Evolutionary conservation across 768 basidiomycete genomes (phyloP).

Genomic region (Rhodotorula graminis): DNA sequence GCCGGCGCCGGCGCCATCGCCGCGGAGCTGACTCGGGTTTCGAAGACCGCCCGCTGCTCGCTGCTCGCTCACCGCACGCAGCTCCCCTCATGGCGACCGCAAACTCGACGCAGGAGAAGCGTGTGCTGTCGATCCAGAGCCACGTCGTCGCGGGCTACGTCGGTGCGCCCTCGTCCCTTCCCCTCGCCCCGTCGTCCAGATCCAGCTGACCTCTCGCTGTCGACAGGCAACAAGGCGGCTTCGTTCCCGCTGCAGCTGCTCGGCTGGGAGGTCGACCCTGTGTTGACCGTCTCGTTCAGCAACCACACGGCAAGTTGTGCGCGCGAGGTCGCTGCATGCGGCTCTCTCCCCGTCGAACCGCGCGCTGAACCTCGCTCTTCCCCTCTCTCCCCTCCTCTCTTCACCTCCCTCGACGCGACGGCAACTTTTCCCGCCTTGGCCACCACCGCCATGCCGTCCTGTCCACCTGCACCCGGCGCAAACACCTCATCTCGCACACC

Average conservation of each 20-base stretch:
- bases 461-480: too few species aligned
- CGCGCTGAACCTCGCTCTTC: neutral
- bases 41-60: too few species aligned
- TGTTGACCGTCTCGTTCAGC: conserved; percentile 71
- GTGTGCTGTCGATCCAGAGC: conserved; percentile 84
- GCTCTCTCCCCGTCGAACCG: too few species aligned
- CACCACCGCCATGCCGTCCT: neutral
- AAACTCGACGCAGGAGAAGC: conserved; percentile 39
- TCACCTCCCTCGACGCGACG: neutral
- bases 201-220: neutral
- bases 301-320: conserved; percentile 68
- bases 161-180: conserved; percentile 54
- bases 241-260: conserved; percentile 59
- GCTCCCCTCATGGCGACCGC: neutral
- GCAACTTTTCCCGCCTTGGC: neutral
- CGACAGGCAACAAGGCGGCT: conserved; percentile 56
- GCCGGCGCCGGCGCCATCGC: too few species aligned
- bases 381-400: neutral
- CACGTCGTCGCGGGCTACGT: conserved; percentile 94
- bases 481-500: neutral
- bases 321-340: neutral
- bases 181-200: too few species aligned
- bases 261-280: conserved; percentile 91
- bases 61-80: too few species aligned
- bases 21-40: too few species aligned